Evolutionary conservation across 345 rosid genomes (phyloP), one percentile per base, ranked within the genome.

Genomic region (Cochlearia excelsa): DNA sequence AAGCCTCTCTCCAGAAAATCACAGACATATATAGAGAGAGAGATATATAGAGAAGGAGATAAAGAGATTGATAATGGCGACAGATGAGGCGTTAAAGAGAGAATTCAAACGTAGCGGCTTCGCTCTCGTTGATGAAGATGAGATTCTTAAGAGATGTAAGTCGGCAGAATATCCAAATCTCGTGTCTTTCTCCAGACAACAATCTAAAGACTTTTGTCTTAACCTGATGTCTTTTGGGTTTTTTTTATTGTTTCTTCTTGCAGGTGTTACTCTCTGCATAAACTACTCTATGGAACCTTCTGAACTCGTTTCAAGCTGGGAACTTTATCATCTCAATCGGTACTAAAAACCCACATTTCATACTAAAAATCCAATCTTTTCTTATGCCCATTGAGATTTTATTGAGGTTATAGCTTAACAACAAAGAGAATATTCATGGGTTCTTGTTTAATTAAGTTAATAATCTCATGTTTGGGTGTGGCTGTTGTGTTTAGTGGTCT

Each of bases 221-320:
- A 4, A 1, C 44, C 51, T 70, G 5, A 54, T 28, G 26, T 45
- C 3, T 39, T 35, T 55, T 26, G 28, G 9, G 26, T 56, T 30
- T 52, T 34, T 16, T 16, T 16, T 16, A 16, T 16, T 16, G 23
- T 16, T 16, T 16, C 23, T 16, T 16, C 23, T 16, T 16, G 23
- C 54, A 93, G 97, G 99, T 46, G 79, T 77, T 26, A 80, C 91
- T 30, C 82, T 83, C 67, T 93, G 95, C 65, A 81, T 81, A 26
- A 89, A 87, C 63, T 93, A 82, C 80, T 67, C 69, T 40, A 84
- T 83, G 6, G 65, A 70, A 46, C 90, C 97, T 27, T 82, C 95
- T 4, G 90, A 87, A 71, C 81, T 93, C 68, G 87, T 89, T 57
- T 82, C 94, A 6, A 83, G 94, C 71, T 89, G 99, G 99, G 99